A percentile compares a stretch with the other conserved stretches of the same genome.
Conservation (phyloP, 2,329 filamentous ascomycete species). For the Colletotrichum eleusines region DNA sequence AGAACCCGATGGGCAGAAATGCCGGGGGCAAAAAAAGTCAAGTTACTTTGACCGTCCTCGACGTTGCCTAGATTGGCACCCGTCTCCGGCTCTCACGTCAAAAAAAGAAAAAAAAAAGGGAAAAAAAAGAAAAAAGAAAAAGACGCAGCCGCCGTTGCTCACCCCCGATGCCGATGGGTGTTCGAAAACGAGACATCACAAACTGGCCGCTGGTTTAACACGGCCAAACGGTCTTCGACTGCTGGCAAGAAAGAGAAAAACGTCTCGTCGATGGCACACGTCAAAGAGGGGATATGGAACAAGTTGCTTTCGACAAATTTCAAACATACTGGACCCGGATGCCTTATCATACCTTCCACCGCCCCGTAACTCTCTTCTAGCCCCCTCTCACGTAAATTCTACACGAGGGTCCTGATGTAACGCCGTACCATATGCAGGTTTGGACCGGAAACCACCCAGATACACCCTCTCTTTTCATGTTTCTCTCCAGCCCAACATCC, state of each 20-base stretch:
- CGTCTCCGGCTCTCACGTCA: too few species aligned
- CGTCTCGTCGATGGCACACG: too few species aligned
- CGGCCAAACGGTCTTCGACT: neutral
- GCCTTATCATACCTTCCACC: slow-evolving; percentile 39
- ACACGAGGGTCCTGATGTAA: slow-evolving; percentile 51
- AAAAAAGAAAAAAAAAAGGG: too few species aligned
- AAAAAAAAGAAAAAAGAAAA: too few species aligned
- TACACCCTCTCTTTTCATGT: slow-evolving; percentile 39
- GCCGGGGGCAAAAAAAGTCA: too few species aligned
- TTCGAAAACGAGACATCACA: neutral
- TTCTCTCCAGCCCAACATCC: slow-evolving; percentile 28
- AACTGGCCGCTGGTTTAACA: neutral
- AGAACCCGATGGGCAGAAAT: too few species aligned
- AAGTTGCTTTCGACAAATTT: slow-evolving; percentile 35
- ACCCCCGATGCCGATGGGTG: neutral
- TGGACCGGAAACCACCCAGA: slow-evolving; percentile 34
- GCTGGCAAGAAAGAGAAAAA: neutral
- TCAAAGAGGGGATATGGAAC: neutral
- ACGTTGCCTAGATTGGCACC: too few species aligned
- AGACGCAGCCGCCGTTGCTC: neutral
- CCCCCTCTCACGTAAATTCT: slow-evolving; percentile 48
- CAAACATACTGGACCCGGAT: slow-evolving; percentile 34
- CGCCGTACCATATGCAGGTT: slow-evolving; percentile 54
- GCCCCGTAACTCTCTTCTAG: slow-evolving; percentile 35
- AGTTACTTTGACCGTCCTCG: too few species aligned